phyloP scores from a whole-genome alignment of 2,329 filamentous ascomycete genomes.

The Xylaria sp. region DNA sequence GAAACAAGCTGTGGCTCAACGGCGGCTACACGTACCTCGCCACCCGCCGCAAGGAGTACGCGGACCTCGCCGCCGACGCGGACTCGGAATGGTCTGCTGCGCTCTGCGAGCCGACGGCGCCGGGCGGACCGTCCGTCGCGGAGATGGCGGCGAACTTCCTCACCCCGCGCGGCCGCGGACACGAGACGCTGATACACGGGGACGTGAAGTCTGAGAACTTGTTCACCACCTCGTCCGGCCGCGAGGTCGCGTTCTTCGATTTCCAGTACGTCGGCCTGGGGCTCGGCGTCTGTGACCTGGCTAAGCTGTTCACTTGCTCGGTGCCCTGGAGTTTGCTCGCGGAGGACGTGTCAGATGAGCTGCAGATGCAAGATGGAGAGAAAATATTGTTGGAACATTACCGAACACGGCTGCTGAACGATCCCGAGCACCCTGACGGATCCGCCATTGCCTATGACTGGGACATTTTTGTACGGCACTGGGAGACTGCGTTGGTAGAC shows the following conservation, averaged over 20 bases:
- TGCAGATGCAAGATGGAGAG: slow-evolving; percentile 57
- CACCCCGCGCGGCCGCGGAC: slow-evolving; percentile 44
- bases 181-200: slow-evolving; percentile 65
- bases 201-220: slow-evolving; percentile 73
- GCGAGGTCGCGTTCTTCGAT: slow-evolving; percentile 65
- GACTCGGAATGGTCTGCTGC: slow-evolving; percentile 58
- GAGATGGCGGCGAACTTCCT: slow-evolving; percentile 57
- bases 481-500: slow-evolving; percentile 69
- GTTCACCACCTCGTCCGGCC: slow-evolving; percentile 55
- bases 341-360: slow-evolving; percentile 36
- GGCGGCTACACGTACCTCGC: slow-evolving; percentile 72
- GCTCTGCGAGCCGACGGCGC: slow-evolving; percentile 45
- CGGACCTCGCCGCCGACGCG: slow-evolving; percentile 46
- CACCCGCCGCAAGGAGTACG: slow-evolving; percentile 61
- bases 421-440: slow-evolving; percentile 12
- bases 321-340: slow-evolving; percentile 58
- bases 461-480: slow-evolving; percentile 59
- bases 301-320: slow-evolving; percentile 69
- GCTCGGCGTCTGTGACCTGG: slow-evolving; percentile 66
- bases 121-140: slow-evolving; percentile 44
- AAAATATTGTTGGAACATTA: slow-evolving; percentile 55
- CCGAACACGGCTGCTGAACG: slow-evolving; percentile 39
- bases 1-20: slow-evolving; percentile 59
- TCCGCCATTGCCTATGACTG: slow-evolving; percentile 51
- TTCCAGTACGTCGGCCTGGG: slow-evolving; percentile 71